These are phyloP conservation scores for Penicillium roqueforti DNA, from an alignment of 495 filamentous ascomycete genomes.

Conservation along the genomic window DNA sequence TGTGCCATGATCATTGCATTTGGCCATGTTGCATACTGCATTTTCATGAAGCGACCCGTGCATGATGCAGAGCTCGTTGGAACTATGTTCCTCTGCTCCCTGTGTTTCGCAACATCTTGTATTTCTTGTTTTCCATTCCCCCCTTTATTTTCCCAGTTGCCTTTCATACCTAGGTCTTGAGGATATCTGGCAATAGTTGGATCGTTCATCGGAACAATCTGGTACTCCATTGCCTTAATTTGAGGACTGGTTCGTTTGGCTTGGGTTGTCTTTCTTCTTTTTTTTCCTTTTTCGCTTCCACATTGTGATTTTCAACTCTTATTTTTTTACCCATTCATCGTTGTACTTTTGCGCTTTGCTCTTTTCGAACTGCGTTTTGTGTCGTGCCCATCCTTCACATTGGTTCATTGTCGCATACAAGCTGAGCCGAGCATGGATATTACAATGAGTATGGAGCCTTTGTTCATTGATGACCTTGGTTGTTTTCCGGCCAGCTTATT, in stretches of 20 bases:
- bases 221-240: slow-evolving; percentile 4
- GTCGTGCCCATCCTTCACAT: slow-evolving; percentile 13
- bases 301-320: slow-evolving; percentile 29
- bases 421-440: not conserved
- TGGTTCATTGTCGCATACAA: not conserved
- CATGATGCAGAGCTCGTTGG: slow-evolving; percentile 13
- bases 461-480: not conserved
- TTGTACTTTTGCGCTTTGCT: slow-evolving; percentile 13
- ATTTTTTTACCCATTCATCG: slow-evolving; percentile 11
- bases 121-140: slow-evolving; percentile 6
- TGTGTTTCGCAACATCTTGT: slow-evolving; percentile 13
- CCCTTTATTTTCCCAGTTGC: slow-evolving; percentile 3
- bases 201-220: slow-evolving; percentile 3
- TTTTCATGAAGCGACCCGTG: slow-evolving; percentile 15
- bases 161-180: slow-evolving; percentile 5
- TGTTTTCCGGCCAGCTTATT: not conserved
- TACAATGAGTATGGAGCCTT: not conserved
- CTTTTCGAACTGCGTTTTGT: slow-evolving; percentile 13
- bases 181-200: slow-evolving; percentile 9
- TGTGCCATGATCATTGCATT: slow-evolving; percentile 20
- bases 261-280: not conserved
- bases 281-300: slow-evolving; percentile 19
- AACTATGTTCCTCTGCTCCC: slow-evolving; percentile 8
- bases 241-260: not conserved
- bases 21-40: slow-evolving; percentile 22